Evolutionary conservation across 345 rosid genomes (phyloP).

Genomic region (Brassica carinata): DNA sequence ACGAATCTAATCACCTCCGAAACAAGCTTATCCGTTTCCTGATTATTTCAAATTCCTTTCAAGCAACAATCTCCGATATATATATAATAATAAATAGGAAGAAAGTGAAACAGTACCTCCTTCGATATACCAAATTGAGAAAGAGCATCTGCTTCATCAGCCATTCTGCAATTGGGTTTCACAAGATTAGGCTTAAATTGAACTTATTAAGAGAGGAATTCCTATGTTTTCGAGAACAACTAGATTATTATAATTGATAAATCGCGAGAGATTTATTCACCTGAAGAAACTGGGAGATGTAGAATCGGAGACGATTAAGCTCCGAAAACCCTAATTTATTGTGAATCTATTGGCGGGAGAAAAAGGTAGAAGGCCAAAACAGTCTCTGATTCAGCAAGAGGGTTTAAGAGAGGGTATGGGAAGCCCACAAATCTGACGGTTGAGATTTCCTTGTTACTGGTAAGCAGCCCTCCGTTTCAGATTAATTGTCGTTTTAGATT

Average conservation of each 20-base stretch:
- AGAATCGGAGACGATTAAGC: neutral
- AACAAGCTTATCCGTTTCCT: conserved; percentile 92
- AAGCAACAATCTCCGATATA: neutral
- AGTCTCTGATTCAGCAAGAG: neutral
- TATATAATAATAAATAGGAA: neutral
- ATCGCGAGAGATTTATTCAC: neutral
- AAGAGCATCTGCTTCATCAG: conserved; percentile 44
- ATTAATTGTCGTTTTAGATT: too few species aligned
- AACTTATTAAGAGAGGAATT: neutral
- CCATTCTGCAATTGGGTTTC: conserved; percentile 47
- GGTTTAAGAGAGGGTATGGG: neutral
- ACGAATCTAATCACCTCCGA: conserved; percentile 80
- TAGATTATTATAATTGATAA: neutral
- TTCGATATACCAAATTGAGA: conserved; percentile 70
- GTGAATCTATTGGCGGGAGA: conserved; percentile 10
- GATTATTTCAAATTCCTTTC: neutral
- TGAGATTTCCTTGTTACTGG: neutral
- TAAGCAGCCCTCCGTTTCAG: too few species aligned
- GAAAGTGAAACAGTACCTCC: conserved; percentile 47
- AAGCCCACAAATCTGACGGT: conserved; percentile 35
- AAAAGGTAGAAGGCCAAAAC: neutral
- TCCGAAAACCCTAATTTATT: conserved; percentile 20
- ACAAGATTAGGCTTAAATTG: neutral
- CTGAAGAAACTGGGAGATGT: neutral
- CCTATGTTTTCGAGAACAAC: neutral